Base-by-base conservation (phyloP, 495 filamentous ascomycete species). In the Ramalina intermedia region DNA sequence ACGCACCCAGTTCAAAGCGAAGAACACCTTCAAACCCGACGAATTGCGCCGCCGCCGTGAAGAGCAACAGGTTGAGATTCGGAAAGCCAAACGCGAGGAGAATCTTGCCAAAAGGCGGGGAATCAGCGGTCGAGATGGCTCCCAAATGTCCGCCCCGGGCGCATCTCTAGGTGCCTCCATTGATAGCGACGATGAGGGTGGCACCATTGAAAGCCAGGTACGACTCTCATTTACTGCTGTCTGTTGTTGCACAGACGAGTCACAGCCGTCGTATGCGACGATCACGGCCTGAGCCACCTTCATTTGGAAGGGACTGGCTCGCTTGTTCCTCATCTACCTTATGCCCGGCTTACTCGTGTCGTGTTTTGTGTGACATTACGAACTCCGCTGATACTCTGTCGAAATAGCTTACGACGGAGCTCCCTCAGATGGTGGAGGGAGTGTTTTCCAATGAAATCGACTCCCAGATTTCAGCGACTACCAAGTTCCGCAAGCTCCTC, bases 381-480 rank as follows among this genome's bases (percentile, higher is more conserved):
- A 21, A 24, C 27, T 20, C 27, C 21, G 18, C 41, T 44, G 14
- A 44, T 18, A 20, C 16, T 49, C 59, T 55, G 20, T 27, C 50
- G 49, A 49, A 62, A 44, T 66, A 98, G 93, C 77, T 99, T 58
- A 94, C 90, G 60, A 88, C 95, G 66, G 91, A 96, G 61, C 85
- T 99, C 58, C 93, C 93, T 50, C 77, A 88, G 68, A 99, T 99
- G 93, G 91, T 96, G 44, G 74, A 82, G 55, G 93, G 93, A 50
- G 93, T 96, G 58, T 96, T 96, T 72, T 96, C 93, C 53, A 88
- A 96, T 33, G 86, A 95, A 66, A 96, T 99, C 67, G 93, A 99
- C 58, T 76, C 82, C 43, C 93, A 99, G 65, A 99, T 99, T 55
- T 81, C 87, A 69, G 90, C 93, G n/a, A 99, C 93, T 20, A 99